These are phyloP conservation scores for Aspergillus ochraceoroseus DNA, from an alignment of 2,329 filamentous ascomycete species.

Conservation along the genomic window DNA sequence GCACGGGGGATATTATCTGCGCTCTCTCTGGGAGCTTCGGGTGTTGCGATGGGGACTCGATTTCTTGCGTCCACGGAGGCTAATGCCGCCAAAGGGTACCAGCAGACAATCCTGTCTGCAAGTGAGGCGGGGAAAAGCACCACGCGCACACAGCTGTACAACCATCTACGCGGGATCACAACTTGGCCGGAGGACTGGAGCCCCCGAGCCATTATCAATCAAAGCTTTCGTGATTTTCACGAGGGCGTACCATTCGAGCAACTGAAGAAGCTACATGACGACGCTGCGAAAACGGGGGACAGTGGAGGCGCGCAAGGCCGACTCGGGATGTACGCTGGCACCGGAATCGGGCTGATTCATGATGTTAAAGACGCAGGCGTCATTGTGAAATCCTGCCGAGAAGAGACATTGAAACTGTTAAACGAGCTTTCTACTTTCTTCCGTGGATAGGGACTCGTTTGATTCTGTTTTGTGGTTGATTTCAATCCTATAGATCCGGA, in stretches of 20 bases:
- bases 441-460: no score
- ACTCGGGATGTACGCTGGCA: conserved; percentile 50
- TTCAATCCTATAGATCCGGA: no score
- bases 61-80: conserved; percentile 55
- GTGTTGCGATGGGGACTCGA: conserved; percentile 59
- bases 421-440: no score
- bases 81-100: conserved; percentile 50
- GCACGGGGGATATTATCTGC: conserved; percentile 50
- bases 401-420: no score
- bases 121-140: conserved; percentile 51
- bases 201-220: conserved; percentile 55
- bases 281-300: conserved; percentile 40
- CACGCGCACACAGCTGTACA: conserved; percentile 51
- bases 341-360: conserved; percentile 45
- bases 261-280: conserved; percentile 43
- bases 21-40: conserved; percentile 50
- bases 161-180: conserved; percentile 52
- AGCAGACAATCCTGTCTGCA: conserved; percentile 48
- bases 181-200: conserved; percentile 59
- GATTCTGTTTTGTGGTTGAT: no score
- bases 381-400: conserved; percentile 34
- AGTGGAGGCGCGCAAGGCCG: conserved; percentile 45
- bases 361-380: conserved; percentile 37
- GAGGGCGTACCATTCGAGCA: conserved; percentile 45
- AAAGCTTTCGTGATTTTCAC: conserved; percentile 47